phyloP scores from a whole-genome alignment of 768 basidiomycete species.

The Hypsizygus marmoreus region DNA sequence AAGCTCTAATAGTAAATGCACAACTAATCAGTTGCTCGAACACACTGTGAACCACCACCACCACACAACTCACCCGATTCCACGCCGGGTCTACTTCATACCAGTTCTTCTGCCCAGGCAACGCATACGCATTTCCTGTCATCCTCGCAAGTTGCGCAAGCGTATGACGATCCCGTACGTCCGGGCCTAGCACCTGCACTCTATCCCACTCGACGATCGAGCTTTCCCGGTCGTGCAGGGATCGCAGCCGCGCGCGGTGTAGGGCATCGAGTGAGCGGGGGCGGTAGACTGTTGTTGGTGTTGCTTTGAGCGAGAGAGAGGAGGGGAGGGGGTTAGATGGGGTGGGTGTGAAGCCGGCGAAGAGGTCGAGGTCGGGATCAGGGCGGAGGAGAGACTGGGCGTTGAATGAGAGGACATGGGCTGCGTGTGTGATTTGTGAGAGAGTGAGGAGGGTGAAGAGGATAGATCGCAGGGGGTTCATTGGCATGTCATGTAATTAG shows the following conservation, averaged over 20 bases:
- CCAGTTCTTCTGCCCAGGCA: constrained; percentile 74
- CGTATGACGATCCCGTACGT: constrained; percentile 78
- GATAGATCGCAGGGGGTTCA: constrained; percentile 8
- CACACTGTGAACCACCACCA: constrained; percentile 3
- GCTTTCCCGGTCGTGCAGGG: constrained; percentile 48
- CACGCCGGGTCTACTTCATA: constrained; percentile 76
- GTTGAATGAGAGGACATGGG: constrained; percentile 14
- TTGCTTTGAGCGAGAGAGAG: constrained; percentile 38
- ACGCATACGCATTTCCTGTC: constrained; percentile 86
- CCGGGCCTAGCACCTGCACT: constrained; percentile 67
- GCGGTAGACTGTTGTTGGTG: constrained; percentile 59
- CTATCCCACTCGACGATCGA: constrained; percentile 69
- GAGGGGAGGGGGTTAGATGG: not conserved
- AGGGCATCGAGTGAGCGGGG: constrained; percentile 55
- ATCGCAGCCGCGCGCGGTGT: constrained; percentile 54
- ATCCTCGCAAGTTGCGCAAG: constrained; percentile 83
- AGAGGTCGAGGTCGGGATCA: constrained; percentile 6
- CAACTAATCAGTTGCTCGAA: constrained; percentile 9
- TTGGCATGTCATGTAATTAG: constrained; percentile 17
- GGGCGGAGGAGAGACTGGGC: constrained; percentile 15
- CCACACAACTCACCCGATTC: constrained; percentile 50
- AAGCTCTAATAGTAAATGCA: constrained; percentile 62
- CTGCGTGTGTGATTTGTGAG: constrained; percentile 1
- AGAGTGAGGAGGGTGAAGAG: not conserved
- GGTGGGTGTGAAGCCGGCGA: constrained; percentile 3